Evolutionary conservation across 306 rosid genomes (phyloP).

Genomic region (Abrus pulchellus): DNA sequence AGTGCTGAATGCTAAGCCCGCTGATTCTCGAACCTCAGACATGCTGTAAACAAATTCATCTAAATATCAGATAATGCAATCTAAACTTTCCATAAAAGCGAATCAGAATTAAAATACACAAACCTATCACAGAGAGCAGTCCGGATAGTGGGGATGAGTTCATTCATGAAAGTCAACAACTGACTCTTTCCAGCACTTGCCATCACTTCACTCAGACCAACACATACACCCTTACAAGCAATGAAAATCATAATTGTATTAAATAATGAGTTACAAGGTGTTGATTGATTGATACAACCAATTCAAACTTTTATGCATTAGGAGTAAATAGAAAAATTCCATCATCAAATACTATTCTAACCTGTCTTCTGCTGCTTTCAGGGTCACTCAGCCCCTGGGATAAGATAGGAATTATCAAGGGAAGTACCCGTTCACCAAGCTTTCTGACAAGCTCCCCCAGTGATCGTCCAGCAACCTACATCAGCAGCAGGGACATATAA

Average conservation of each 20-base stretch:
- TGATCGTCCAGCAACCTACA: constrained; percentile 94
- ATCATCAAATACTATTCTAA: constrained; percentile 47
- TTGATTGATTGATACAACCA: neutral
- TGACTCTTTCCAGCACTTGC: constrained; percentile 92
- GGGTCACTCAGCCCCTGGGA: constrained; percentile 84
- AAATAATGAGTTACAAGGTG: constrained; percentile 30
- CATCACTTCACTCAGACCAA: constrained; percentile 99
- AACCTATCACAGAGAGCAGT: constrained; percentile 97
- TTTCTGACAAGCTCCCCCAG: constrained; percentile 98
- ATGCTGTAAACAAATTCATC: constrained; percentile 59
- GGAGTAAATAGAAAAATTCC: constrained; percentile 17
- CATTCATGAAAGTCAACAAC: constrained; percentile 93
- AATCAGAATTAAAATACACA: constrained; percentile 39
- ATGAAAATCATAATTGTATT: constrained; percentile 37
- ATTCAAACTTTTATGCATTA: neutral
- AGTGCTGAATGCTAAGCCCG: constrained; percentile 95
- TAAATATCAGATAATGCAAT: constrained; percentile 30
- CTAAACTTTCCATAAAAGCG: constrained; percentile 11
- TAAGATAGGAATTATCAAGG: constrained; percentile 92
- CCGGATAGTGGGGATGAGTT: constrained; percentile 92
- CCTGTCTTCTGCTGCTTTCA: constrained; percentile 88
- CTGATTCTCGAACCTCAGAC: constrained; percentile 94
- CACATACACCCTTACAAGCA: constrained; percentile 87
- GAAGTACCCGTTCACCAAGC: constrained; percentile 99
- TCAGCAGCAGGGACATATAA: constrained; percentile 29